phyloP scores from a whole-genome alignment of 768 basidiomycete genomes.

The Boletus speciosus region DNA sequence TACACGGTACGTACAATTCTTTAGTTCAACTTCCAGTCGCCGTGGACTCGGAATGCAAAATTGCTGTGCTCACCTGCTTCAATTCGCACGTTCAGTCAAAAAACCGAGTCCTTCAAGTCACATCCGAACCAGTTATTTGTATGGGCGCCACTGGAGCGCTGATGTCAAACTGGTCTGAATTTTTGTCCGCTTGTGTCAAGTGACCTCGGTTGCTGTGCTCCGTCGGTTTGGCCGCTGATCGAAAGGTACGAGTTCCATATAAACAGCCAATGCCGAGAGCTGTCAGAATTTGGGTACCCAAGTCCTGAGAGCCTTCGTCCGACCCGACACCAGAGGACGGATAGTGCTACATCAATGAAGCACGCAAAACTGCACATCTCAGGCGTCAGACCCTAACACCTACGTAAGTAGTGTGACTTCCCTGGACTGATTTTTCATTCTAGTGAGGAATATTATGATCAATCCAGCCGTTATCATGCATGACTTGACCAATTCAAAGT shows the following conservation, averaged over 20 bases:
- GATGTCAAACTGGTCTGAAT: background rate
- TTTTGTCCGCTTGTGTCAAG: background rate
- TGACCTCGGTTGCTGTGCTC: constrained; percentile 15
- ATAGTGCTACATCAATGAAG: background rate
- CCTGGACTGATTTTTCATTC: constrained; percentile 6
- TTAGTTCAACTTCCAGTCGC: background rate
- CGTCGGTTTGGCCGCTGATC: constrained; percentile 9
- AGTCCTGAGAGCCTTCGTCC: constrained; percentile 5
- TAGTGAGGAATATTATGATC: background rate
- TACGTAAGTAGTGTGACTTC: constrained; percentile 12
- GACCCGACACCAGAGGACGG: background rate
- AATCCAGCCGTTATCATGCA: background rate
- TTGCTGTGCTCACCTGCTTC: constrained; percentile 9
- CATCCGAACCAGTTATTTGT: background rate
- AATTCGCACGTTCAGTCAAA: constrained; percentile 13
- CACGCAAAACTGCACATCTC: background rate
- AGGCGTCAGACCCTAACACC: background rate
- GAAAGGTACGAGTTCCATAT: constrained; percentile 8
- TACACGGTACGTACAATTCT: constrained; percentile 5
- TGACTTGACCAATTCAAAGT: background rate
- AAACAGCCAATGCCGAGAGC: constrained; percentile 5
- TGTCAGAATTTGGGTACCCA: constrained; percentile 3
- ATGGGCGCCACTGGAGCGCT: background rate
- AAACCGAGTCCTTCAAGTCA: background rate
- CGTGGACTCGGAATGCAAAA: constrained; percentile 14